Conservation (phyloP, 148 eudicot genomes). For the Amaranthus cruentus region DNA sequence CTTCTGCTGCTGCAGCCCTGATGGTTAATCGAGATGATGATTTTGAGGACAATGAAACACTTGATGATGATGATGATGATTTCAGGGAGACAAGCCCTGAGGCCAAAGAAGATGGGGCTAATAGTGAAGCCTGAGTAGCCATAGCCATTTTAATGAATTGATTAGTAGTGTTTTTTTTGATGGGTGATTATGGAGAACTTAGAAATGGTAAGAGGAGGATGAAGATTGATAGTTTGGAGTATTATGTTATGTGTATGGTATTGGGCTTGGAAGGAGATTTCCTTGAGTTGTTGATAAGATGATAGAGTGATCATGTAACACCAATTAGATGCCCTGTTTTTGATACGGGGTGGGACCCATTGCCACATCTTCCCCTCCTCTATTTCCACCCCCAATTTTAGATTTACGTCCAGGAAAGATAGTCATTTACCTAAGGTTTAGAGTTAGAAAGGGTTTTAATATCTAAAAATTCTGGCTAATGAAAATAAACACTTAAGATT, state of each 20-base stretch:
- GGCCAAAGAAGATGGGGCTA: conserved; percentile 50
- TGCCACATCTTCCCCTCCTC: too few species aligned
- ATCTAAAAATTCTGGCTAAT: too few species aligned
- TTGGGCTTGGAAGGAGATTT: conserved; percentile 5
- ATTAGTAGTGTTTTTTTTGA: conserved; percentile 1
- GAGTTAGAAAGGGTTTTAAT: too few species aligned
- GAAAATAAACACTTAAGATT: too few species aligned
- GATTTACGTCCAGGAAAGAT: too few species aligned
- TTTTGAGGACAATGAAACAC: conserved; percentile 7
- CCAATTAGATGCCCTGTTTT: conserved; percentile 61
- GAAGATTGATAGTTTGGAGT: neutral
- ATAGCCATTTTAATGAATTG: conserved; percentile 52
- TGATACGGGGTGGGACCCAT: conserved; percentile 25
- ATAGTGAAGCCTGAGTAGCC: conserved; percentile 83
- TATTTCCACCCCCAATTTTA: too few species aligned
- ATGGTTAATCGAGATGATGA: conserved; percentile 24
- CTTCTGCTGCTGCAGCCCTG: conserved; percentile 35
- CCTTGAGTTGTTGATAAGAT: conserved; percentile 44
- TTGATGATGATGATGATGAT: neutral
- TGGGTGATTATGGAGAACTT: conserved; percentile 17
- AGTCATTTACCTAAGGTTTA: too few species aligned
- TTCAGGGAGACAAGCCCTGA: neutral
- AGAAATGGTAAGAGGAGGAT: too few species aligned
- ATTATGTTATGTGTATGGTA: neutral
- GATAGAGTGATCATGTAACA: conserved; percentile 23